A percentile compares a stretch with the other conserved stretches of the same genome.
These are phyloP conservation scores for Albizia julibrissin DNA, from an alignment of 306 rosid genomes.

Conservation along the genomic window DNA sequence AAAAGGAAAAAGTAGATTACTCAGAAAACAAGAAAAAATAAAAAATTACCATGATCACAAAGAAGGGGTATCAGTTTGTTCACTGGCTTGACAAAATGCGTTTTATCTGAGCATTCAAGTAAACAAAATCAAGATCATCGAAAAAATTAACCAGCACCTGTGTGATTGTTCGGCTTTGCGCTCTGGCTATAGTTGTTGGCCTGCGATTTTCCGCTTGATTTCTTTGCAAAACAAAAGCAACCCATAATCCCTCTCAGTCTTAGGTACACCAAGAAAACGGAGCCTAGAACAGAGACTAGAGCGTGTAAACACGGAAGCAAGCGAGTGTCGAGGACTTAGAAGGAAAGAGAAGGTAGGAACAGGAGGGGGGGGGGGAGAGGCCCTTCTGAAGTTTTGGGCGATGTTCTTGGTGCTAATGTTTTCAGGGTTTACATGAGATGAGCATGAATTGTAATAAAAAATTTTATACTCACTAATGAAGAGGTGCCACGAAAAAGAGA, in stretches of 20 bases:
- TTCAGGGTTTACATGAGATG: slow-evolving; percentile 35
- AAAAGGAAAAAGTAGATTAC: neutral
- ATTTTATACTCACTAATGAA: neutral
- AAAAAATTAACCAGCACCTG: slow-evolving; percentile 41
- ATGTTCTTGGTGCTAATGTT: slow-evolving; percentile 23
- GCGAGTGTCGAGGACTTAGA: slow-evolving; percentile 32
- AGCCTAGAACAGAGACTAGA: neutral
- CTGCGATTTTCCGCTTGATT: slow-evolving; percentile 46
- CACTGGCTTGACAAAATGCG: slow-evolving; percentile 11
- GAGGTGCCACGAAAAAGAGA: slow-evolving; percentile 7
- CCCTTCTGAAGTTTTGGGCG: neutral
- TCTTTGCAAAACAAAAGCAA: slow-evolving; percentile 62
- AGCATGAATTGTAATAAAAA: slow-evolving; percentile 2
- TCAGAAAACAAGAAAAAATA: neutral
- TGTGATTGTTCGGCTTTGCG: slow-evolving; percentile 43
- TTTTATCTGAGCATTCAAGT: slow-evolving; percentile 4
- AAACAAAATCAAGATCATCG: slow-evolving; percentile 9
- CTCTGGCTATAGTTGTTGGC: slow-evolving; percentile 13
- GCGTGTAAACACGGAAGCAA: neutral
- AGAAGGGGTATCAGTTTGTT: slow-evolving; percentile 22
- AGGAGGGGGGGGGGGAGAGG: neutral
- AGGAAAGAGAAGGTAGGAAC: neutral
- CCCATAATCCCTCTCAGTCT: slow-evolving; percentile 57
- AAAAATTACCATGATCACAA: slow-evolving; percentile 22
- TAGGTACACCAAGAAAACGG: slow-evolving; percentile 25